phyloP scores from a whole-genome alignment of 2,329 filamentous ascomycete species.

The Exophiala oligosperma region DNA sequence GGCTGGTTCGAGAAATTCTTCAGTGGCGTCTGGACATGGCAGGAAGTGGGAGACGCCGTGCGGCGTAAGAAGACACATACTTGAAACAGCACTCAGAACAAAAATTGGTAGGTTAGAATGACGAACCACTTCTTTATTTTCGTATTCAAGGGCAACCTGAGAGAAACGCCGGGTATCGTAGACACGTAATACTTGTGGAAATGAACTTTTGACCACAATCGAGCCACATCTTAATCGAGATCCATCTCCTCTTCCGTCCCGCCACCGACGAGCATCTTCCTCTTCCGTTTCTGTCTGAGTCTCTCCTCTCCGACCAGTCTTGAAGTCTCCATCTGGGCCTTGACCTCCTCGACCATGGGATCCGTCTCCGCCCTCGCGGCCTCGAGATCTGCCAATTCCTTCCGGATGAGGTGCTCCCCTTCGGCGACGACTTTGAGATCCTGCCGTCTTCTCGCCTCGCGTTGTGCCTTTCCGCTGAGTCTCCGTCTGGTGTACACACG shows the following conservation, averaged over 20 bases:
- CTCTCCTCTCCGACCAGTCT: constrained; percentile 44
- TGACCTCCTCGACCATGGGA: constrained; percentile 31
- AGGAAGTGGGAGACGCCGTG: background rate
- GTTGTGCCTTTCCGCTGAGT: constrained; percentile 76
- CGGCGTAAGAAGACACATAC: background rate
- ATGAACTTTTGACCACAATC: background rate
- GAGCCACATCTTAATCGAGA: constrained; percentile 40
- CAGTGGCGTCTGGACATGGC: background rate
- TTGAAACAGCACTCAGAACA: no score
- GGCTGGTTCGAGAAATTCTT: background rate
- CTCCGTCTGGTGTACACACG: constrained; percentile 90
- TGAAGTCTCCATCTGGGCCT: constrained; percentile 35
- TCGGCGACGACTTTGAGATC: constrained; percentile 87
- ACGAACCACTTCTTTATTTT: background rate
- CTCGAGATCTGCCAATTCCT: constrained; percentile 61
- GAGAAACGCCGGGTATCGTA: constrained; percentile 11
- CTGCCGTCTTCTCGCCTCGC: constrained; percentile 73
- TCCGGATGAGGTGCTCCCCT: constrained; percentile 88
- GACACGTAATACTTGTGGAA: constrained; percentile 1
- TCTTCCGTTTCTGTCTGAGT: constrained; percentile 45
- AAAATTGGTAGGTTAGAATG: no score
- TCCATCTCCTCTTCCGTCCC: constrained; percentile 49
- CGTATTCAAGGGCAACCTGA: background rate
- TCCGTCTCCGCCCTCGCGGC: constrained; percentile 44
- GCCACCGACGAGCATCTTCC: constrained; percentile 45